Conservation (phyloP, 2,329 filamentous ascomycete species). For the Apiospora arundinis region DNA sequence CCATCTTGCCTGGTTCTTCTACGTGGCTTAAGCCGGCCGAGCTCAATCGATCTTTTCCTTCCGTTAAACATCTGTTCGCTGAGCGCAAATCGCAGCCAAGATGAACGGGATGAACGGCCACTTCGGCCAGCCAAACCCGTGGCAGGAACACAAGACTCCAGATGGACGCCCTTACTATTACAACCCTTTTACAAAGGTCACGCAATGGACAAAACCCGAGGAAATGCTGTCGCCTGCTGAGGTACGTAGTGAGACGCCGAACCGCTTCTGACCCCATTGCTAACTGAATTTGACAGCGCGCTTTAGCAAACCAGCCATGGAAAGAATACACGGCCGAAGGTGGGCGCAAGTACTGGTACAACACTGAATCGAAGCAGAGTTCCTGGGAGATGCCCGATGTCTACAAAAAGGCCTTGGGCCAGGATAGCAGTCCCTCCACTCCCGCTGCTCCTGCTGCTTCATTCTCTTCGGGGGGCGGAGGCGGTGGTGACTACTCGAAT, state of each 20-base stretch:
- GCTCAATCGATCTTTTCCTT: background rate
- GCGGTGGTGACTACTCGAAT: conserved; percentile 41
- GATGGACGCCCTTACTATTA: conserved; percentile 93
- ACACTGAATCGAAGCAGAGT: conserved; percentile 88
- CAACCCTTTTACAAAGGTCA: conserved; percentile 83
- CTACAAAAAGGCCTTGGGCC: conserved; percentile 77
- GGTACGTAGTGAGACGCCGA: conserved; percentile 53
- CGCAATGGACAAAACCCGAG: conserved; percentile 93
- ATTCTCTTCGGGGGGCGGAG: conserved; percentile 50
- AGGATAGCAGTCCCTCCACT: conserved; percentile 53
- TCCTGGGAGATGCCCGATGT: conserved; percentile 92
- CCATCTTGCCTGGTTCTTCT: background rate
- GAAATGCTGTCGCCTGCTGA: conserved; percentile 86
- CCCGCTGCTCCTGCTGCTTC: conserved; percentile 53
- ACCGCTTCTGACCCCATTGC: conserved; percentile 27
- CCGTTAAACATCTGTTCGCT: background rate
- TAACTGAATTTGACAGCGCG: conserved; percentile 61
- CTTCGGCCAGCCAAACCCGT: conserved; percentile 61
- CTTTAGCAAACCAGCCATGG: conserved; percentile 84
- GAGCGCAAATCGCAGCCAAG: conserved; percentile 12
- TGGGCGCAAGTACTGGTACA: conserved; percentile 94
- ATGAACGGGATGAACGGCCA: conserved; percentile 66
- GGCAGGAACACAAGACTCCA: conserved; percentile 81
- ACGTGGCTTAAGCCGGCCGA: background rate
- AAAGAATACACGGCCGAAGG: conserved; percentile 89